phyloP scores from a whole-genome alignment of 768 basidiomycete genomes.

The Chalciporus chontae region DNA sequence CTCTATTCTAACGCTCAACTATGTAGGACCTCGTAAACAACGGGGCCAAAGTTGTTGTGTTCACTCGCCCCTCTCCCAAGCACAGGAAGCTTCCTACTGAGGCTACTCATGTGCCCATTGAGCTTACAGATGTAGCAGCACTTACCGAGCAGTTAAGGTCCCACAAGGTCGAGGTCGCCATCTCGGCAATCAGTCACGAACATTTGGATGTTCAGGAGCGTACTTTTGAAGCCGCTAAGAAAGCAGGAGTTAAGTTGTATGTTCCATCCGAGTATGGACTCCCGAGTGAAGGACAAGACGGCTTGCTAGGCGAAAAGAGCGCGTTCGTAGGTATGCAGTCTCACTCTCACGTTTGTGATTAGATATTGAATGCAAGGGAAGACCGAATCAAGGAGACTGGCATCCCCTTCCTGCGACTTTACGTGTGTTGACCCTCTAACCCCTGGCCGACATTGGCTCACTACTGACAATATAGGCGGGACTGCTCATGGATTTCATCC shows the following conservation, averaged over 20 bases:
- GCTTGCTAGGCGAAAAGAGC: conserved; percentile 16
- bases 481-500: conserved; percentile 24
- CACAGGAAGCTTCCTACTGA: conserved; percentile 10
- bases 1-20: background rate
- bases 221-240: conserved; percentile 29
- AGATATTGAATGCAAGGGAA: background rate
- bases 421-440: conserved; percentile 11
- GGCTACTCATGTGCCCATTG: conserved; percentile 6
- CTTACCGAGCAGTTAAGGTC: conserved; percentile 12
- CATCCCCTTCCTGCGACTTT: conserved; percentile 19
- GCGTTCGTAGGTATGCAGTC: conserved; percentile 14
- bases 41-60: conserved; percentile 9
- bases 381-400: conserved; percentile 12
- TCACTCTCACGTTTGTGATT: background rate
- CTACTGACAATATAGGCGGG: conserved; percentile 11
- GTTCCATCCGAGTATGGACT: conserved; percentile 30
- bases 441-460: background rate
- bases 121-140: conserved; percentile 9
- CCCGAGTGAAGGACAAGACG: conserved; percentile 19
- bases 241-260: conserved; percentile 26
- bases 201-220: conserved; percentile 18
- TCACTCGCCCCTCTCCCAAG: conserved; percentile 12
- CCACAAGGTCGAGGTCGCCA: conserved; percentile 24
- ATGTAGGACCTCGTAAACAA: conserved; percentile 11
- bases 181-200: conserved; percentile 24